These are phyloP conservation scores for Diaporthe vexans DNA, from an alignment of 2,329 filamentous ascomycete genomes.

Conservation along the genomic window DNA sequence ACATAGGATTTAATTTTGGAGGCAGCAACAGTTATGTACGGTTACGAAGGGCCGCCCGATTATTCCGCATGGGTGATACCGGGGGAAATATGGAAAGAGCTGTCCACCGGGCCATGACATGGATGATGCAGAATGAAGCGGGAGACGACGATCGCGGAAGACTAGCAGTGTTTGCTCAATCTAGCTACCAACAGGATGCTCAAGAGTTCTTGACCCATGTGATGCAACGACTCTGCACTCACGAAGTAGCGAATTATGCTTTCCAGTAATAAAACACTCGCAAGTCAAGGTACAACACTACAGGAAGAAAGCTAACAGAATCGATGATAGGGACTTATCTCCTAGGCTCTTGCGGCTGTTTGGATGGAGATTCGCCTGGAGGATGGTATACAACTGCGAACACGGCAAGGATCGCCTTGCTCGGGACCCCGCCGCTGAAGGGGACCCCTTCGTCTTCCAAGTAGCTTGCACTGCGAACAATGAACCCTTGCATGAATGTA, in stretches of 20 bases:
- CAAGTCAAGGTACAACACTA: background rate
- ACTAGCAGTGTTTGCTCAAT: background rate
- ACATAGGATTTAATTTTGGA: accelerated
- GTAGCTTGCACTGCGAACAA: background rate
- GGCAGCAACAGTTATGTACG: background rate
- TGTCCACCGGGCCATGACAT: background rate
- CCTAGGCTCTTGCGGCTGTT: background rate
- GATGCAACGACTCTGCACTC: background rate
- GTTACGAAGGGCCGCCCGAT: background rate
- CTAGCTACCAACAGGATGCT: background rate
- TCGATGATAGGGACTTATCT: background rate
- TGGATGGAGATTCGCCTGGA: background rate
- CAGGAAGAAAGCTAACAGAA: background rate
- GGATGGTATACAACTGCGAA: background rate
- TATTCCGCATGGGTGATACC: background rate
- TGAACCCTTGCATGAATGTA: background rate
- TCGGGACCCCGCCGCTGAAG: background rate
- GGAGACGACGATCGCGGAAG: too few species aligned
- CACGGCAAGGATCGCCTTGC: background rate
- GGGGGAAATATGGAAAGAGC: accelerated
- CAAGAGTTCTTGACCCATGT: background rate
- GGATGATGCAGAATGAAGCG: too few species aligned
- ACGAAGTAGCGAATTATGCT: background rate
- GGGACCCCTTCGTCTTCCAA: background rate
- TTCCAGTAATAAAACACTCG: background rate